phyloP scores from a whole-genome alignment of 768 basidiomycete species.

The Artomyces pyxidatus region DNA sequence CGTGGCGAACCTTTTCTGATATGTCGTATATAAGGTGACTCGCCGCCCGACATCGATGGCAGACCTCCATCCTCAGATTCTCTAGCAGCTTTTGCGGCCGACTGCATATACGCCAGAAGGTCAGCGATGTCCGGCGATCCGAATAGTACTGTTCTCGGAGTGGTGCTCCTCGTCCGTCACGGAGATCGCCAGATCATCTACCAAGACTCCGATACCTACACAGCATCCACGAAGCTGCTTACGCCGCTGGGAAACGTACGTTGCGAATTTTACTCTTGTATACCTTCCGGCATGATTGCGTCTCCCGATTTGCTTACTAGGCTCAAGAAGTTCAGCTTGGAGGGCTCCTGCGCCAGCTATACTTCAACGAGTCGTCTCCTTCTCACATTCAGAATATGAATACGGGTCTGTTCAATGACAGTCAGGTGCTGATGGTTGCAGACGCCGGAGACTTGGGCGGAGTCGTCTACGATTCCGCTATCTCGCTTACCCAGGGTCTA shows the following conservation, averaged over 20 bases:
- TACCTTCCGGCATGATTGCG: neutral
- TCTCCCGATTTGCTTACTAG: no score
- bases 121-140: no score
- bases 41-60: no score
- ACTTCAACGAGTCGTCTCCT: constrained; percentile 45
- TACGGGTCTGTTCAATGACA: constrained; percentile 26
- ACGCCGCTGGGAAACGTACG: constrained; percentile 60
- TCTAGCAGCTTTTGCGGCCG: no score
- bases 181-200: constrained; percentile 60
- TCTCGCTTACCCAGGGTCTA: constrained; percentile 62
- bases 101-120: no score
- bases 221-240: constrained; percentile 46
- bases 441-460: constrained; percentile 66
- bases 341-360: constrained; percentile 38
- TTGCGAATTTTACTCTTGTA: no score
- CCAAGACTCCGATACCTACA: constrained; percentile 51
- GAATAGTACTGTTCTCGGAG: constrained; percentile 30
- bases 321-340: constrained; percentile 53
- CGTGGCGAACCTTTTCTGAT: no score
- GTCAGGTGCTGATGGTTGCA: constrained; percentile 43
- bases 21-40: no score
- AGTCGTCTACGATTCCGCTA: constrained; percentile 59
- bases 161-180: constrained; percentile 49
- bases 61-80: no score
- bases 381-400: constrained; percentile 39